Conservation (phyloP, 2,329 filamentous ascomycete species). For the Colletotrichum nymphaeae region DNA sequence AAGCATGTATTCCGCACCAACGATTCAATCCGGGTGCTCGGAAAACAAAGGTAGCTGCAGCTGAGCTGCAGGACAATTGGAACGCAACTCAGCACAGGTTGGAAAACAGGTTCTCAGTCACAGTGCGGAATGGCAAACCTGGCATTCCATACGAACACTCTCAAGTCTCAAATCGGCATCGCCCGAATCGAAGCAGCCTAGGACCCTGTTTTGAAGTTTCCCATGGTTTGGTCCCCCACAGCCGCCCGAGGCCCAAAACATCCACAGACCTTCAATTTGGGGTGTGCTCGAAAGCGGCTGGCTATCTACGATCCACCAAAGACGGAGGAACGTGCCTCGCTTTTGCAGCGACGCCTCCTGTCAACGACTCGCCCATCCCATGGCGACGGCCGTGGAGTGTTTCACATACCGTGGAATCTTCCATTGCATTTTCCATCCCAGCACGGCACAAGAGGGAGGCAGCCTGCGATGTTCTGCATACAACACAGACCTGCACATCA, state of each 20-base stretch:
- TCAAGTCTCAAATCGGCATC: slow-evolving; percentile 15
- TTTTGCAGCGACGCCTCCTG: slow-evolving; percentile 23
- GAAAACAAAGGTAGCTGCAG: not conserved
- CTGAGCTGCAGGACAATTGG: not conserved
- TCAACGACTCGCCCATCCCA: slow-evolving; percentile 29
- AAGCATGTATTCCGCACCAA: not conserved
- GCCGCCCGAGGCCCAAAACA: not conserved
- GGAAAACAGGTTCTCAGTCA: not conserved
- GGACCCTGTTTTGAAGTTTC: slow-evolving; percentile 13
- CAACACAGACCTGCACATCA: slow-evolving; percentile 9
- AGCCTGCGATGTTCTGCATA: slow-evolving; percentile 3
- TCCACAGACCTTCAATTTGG: slow-evolving; percentile 12
- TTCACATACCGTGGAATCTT: slow-evolving; percentile 16
- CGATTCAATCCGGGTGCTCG: not conserved
- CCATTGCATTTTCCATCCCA: slow-evolving; percentile 20
- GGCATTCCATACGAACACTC: too few species aligned
- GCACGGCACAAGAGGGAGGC: slow-evolving; percentile 4
- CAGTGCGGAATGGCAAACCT: slow-evolving; percentile 3
- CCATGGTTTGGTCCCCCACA: slow-evolving; percentile 8
- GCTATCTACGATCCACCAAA: not conserved
- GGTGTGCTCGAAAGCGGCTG: not conserved
- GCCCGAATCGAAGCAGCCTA: slow-evolving; percentile 20
- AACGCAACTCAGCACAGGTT: not conserved
- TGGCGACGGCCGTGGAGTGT: slow-evolving; percentile 15
- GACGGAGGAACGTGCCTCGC: slow-evolving; percentile 6